Conservation (phyloP, 192 early-diverging fungal genomes). For the Jimgerdemannia flammicorona region DNA sequence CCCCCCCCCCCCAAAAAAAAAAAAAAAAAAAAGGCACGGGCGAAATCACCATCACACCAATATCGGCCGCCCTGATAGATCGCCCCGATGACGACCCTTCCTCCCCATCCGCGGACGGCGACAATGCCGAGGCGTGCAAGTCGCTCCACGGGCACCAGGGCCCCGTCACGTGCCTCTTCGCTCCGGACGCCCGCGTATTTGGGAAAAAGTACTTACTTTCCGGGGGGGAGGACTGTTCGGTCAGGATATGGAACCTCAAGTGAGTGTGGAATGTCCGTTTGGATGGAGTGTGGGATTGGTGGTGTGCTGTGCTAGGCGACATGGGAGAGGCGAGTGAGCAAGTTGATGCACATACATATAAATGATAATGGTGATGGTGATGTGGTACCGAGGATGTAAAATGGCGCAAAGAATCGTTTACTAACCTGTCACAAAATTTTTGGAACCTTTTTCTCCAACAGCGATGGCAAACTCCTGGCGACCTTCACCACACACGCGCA, state of each 20-base stretch:
- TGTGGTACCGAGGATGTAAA: no score
- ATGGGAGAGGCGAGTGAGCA: no score
- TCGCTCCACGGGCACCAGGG: constrained; percentile 49
- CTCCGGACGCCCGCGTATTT: constrained; percentile 34
- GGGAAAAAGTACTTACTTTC: constrained; percentile 55
- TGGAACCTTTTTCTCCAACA: constrained; percentile 13
- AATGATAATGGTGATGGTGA: no score
- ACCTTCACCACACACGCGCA: constrained; percentile 55
- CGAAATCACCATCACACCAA: constrained; percentile 48
- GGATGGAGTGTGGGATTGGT: no score
- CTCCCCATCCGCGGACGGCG: not conserved
- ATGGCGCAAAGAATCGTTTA: no score
- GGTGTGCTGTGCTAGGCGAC: no score
- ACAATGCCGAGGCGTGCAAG: no score
- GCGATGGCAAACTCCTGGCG: constrained; percentile 48
- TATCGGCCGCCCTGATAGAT: constrained; percentile 41
- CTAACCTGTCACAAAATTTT: not conserved
- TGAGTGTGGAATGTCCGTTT: no score
- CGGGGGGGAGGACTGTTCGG: constrained; percentile 60
- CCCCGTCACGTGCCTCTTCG: constrained; percentile 56
- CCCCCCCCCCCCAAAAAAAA: no score
- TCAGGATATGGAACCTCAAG: constrained; percentile 75
- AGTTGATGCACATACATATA: no score
- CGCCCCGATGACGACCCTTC: no score
- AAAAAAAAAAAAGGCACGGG: no score